phyloP scores from a whole-genome alignment of 2,329 filamentous ascomycete species.

The Colletotrichum agaves region DNA sequence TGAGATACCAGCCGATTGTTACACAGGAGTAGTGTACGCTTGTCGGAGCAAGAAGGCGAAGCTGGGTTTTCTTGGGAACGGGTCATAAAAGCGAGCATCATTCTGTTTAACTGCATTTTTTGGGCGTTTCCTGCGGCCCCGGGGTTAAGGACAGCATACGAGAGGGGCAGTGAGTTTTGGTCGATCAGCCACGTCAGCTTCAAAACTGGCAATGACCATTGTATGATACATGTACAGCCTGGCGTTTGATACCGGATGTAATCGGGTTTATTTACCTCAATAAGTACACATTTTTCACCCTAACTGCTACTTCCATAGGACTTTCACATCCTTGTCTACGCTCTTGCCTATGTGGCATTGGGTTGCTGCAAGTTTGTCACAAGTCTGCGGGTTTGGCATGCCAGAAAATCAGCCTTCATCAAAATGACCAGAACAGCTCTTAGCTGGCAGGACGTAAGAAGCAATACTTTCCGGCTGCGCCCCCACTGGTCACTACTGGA shows the following conservation, averaged over 20 bases:
- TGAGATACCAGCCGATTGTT: slow-evolving; percentile 58
- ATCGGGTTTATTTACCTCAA: not conserved
- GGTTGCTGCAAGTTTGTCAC: no score
- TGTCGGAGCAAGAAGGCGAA: not conserved
- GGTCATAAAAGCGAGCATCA: slow-evolving; percentile 25
- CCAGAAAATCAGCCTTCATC: no score
- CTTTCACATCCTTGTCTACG: no score
- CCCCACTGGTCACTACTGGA: no score
- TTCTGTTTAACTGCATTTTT: slow-evolving; percentile 22
- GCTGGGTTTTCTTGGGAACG: slow-evolving; percentile 1
- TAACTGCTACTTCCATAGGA: no score
- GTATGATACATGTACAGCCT: slow-evolving; percentile 15
- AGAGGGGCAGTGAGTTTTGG: slow-evolving; percentile 22
- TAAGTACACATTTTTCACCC: no score
- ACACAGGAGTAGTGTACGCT: slow-evolving; percentile 5
- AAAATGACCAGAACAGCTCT: no score
- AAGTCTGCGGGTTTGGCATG: no score
- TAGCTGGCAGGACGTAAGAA: no score
- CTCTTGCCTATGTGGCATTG: no score
- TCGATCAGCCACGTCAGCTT: slow-evolving; percentile 2
- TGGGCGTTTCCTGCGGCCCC: slow-evolving; percentile 12
- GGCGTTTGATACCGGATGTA: slow-evolving; percentile 19
- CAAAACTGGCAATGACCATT: slow-evolving; percentile 9
- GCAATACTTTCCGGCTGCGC: no score
- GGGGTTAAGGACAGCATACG: slow-evolving; percentile 13